Evolutionary conservation across 768 basidiomycete species (phyloP).

Genomic region (Phylloporus sp.): DNA sequence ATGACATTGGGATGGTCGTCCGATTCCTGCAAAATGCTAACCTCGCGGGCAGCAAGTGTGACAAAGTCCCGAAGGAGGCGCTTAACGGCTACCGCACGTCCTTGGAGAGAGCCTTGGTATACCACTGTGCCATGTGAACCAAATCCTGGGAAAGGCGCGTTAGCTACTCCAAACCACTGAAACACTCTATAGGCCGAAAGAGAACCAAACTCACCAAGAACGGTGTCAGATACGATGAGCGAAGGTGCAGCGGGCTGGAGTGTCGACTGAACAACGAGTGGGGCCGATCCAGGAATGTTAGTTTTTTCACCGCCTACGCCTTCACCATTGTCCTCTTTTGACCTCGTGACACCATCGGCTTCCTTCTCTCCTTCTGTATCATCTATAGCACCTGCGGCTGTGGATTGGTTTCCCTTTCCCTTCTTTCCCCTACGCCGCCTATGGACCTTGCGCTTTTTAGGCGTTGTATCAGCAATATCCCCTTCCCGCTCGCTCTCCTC

Average conservation of each 20-base stretch:
- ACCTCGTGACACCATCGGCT: conserved; percentile 12
- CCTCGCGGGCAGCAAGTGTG: conserved; percentile 90
- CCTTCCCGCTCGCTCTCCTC: conserved; percentile 63
- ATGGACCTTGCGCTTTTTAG: conserved; percentile 38
- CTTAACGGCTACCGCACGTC: conserved; percentile 97
- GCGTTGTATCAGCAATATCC: conserved; percentile 36
- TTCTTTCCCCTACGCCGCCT: conserved; percentile 49
- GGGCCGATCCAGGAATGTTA: conserved; percentile 5
- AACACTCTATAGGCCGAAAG: not conserved
- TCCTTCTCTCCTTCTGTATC: conserved; percentile 26
- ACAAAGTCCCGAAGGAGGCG: conserved; percentile 94
- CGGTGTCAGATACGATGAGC: conserved; percentile 65
- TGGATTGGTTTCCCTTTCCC: conserved; percentile 41
- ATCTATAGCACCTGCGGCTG: conserved; percentile 12
- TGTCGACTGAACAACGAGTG: conserved; percentile 25
- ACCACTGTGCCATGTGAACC: conserved; percentile 98
- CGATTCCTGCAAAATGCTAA: conserved; percentile 89
- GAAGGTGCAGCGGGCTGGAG: conserved; percentile 38
- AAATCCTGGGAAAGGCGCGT: conserved; percentile 54
- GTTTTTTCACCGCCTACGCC: conserved; percentile 17
- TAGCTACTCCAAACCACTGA: conserved; percentile 1
- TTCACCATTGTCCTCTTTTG: conserved; percentile 38
- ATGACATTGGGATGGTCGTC: conserved; percentile 99
- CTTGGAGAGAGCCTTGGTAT: conserved; percentile 91
- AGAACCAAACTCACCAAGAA: conserved; percentile 56